Conservation (phyloP, 2,329 filamentous ascomycete species). For the Leptographium procerum region DNA sequence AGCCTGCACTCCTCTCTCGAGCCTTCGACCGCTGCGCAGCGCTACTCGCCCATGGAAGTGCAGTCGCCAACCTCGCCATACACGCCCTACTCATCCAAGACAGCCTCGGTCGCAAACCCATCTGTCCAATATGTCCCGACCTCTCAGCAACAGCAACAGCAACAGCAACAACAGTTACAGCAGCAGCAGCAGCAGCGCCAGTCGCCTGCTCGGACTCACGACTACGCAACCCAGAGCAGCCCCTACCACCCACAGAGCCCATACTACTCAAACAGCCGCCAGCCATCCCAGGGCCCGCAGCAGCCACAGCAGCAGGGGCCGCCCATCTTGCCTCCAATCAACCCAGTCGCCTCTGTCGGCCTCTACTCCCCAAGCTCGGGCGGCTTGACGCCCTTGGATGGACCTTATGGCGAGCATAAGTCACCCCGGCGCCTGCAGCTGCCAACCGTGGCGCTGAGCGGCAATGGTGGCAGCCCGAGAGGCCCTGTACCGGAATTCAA, state of each 20-base stretch:
- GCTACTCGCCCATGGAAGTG: slow-evolving; percentile 93
- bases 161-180: slow-evolving; percentile 7
- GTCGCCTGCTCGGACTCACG: slow-evolving; percentile 61
- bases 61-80: slow-evolving; percentile 74
- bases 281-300: slow-evolving; percentile 17
- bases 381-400: slow-evolving; percentile 57
- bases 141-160: slow-evolving; percentile 3
- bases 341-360: slow-evolving; percentile 59
- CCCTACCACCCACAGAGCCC: slow-evolving; percentile 32
- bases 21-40: slow-evolving; percentile 71
- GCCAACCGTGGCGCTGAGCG: slow-evolving; percentile 15
- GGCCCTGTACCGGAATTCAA: slow-evolving; percentile 80
- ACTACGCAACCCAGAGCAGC: slow-evolving; percentile 34
- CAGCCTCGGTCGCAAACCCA: slow-evolving; percentile 30
- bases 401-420: slow-evolving; percentile 48
- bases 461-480: slow-evolving; percentile 21
- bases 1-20: slow-evolving; percentile 63
- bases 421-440: slow-evolving; percentile 35
- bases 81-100: slow-evolving; percentile 53
- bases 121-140: slow-evolving; percentile 34
- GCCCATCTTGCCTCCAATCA: slow-evolving; percentile 43
- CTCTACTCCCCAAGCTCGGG: slow-evolving; percentile 43
- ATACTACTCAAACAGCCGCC: slow-evolving; percentile 42
- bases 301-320: slow-evolving; percentile 37
- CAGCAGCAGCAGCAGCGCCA: slow-evolving; percentile 40